Percentiles rank a stretch among this genome's conserved stretches.
Conservation (phyloP, 1,139 yeast genomes). For the Candida buenavistaensis region DNA sequence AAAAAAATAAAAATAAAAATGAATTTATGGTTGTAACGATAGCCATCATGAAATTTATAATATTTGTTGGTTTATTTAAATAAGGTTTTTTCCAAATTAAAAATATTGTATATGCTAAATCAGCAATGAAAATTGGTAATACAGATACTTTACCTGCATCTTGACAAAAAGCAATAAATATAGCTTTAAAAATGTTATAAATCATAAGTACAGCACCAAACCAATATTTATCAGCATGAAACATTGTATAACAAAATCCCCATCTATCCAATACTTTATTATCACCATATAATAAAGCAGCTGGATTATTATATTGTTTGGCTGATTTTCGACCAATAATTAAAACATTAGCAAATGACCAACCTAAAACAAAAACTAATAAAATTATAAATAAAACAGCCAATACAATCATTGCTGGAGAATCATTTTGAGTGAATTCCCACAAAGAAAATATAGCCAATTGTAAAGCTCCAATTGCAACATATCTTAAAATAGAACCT, state of each 20-base stretch:
- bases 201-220: slow-evolving; percentile 61
- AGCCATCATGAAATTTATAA: slow-evolving; percentile 62
- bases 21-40: slow-evolving; percentile 68
- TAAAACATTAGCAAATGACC: slow-evolving; percentile 61
- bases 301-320: slow-evolving; percentile 61
- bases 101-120: slow-evolving; percentile 59
- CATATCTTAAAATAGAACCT: slow-evolving; percentile 68
- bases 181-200: slow-evolving; percentile 57
- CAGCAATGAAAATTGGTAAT: slow-evolving; percentile 62
- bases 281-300: slow-evolving; percentile 76
- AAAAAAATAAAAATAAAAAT: slow-evolving; percentile 71
- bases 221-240: slow-evolving; percentile 72
- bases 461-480: slow-evolving; percentile 77
- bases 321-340: slow-evolving; percentile 58
- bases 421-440: slow-evolving; percentile 71
- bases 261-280: slow-evolving; percentile 61
- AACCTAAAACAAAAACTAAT: slow-evolving; percentile 54
- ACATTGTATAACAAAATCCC: slow-evolving; percentile 84
- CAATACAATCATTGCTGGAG: slow-evolving; percentile 72
- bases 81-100: slow-evolving; percentile 63
- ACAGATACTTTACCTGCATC: slow-evolving; percentile 60
- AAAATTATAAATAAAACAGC: slow-evolving; percentile 63
- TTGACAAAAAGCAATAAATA: slow-evolving; percentile 71
- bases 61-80: slow-evolving; percentile 71
- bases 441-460: slow-evolving; percentile 66